Conservation (phyloP, 495 filamentous ascomycete genomes). For the Massariosphaeria phaeospora region DNA sequence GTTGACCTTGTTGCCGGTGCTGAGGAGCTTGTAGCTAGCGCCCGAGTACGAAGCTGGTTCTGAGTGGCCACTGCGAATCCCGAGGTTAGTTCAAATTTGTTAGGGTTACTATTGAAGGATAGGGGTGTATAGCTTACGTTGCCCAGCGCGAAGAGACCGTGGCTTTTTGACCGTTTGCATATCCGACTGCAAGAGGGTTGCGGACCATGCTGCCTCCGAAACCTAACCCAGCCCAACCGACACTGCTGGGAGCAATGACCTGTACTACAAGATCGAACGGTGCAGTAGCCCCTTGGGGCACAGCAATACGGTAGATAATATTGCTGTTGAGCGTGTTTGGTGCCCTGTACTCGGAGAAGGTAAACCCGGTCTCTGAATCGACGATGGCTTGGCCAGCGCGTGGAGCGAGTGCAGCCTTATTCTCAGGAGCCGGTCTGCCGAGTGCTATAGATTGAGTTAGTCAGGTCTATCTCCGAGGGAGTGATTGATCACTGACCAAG, state of each 20-base stretch:
- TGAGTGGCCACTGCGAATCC: constrained; percentile 12
- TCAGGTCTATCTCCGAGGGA: not conserved
- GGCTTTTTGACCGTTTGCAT: constrained; percentile 43
- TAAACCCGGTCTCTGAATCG: constrained; percentile 49
- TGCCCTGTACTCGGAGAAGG: constrained; percentile 43
- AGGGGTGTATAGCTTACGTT: constrained; percentile 34
- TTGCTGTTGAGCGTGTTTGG: constrained; percentile 40
- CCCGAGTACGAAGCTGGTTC: constrained; percentile 16
- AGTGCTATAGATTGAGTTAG: constrained; percentile 7
- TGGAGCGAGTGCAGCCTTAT: too few relatives aligned
- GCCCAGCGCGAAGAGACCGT: constrained; percentile 46
- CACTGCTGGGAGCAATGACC: constrained; percentile 41
- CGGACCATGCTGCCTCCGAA: constrained; percentile 50
- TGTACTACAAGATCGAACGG: constrained; percentile 49
- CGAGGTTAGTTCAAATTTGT: too few relatives aligned
- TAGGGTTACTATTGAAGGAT: not conserved
- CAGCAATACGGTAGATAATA: constrained; percentile 47
- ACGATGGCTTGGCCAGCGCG: too few relatives aligned
- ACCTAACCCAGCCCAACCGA: constrained; percentile 47
- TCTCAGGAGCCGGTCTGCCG: constrained; percentile 1
- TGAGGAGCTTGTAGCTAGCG: constrained; percentile 15
- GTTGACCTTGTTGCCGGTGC: constrained; percentile 15
- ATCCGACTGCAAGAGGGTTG: constrained; percentile 48
- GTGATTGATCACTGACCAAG: not conserved
- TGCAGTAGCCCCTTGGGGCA: constrained; percentile 41